These are phyloP conservation scores for Ganoderma lucidum DNA, from an alignment of 1,284 basidiomycete genomes.

Conservation along the genomic window DNA sequence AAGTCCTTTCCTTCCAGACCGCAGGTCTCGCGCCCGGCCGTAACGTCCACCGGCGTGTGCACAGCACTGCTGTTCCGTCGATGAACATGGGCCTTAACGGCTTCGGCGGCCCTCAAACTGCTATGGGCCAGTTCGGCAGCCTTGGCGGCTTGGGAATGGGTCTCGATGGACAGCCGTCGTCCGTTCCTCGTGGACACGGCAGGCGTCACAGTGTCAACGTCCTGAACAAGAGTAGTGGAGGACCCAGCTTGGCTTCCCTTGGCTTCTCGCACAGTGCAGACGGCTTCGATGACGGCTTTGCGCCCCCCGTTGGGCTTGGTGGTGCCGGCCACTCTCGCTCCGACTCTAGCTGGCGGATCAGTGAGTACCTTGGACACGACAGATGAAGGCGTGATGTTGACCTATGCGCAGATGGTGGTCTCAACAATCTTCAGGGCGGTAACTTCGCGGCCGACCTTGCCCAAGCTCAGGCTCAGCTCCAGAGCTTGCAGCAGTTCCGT, in stretches of 20 bases:
- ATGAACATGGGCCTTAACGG: slow-evolving; percentile 47
- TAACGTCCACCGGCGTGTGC: slow-evolving; percentile 84
- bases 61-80: slow-evolving; percentile 81
- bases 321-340: slow-evolving; percentile 81
- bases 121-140: slow-evolving; percentile 75
- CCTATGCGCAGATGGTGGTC: slow-evolving; percentile 66
- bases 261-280: slow-evolving; percentile 69
- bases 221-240: slow-evolving; percentile 72
- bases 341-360: slow-evolving; percentile 90
- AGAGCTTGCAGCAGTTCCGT: slow-evolving; percentile 96
- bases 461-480: slow-evolving; percentile 95
- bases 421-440: slow-evolving; percentile 71
- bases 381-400: slow-evolving; percentile 28
- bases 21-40: slow-evolving; percentile 74
- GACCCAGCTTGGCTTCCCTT: slow-evolving; percentile 56
- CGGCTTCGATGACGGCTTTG: slow-evolving; percentile 80
- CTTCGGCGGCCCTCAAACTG: slow-evolving; percentile 58
- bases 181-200: slow-evolving; percentile 85
- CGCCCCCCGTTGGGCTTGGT: slow-evolving; percentile 58
- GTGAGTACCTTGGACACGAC: slow-evolving; percentile 54
- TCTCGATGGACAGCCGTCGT: slow-evolving; percentile 69
- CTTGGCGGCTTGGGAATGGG: slow-evolving; percentile 64
- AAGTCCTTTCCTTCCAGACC: slow-evolving; percentile 70
- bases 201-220: slow-evolving; percentile 96
- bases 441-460: slow-evolving; percentile 84